Evolutionary conservation across 1,139 yeast genomes (phyloP), one percentile per base, ranked within the genome.

Genomic region (Tardiomyces depauwii): DNA sequence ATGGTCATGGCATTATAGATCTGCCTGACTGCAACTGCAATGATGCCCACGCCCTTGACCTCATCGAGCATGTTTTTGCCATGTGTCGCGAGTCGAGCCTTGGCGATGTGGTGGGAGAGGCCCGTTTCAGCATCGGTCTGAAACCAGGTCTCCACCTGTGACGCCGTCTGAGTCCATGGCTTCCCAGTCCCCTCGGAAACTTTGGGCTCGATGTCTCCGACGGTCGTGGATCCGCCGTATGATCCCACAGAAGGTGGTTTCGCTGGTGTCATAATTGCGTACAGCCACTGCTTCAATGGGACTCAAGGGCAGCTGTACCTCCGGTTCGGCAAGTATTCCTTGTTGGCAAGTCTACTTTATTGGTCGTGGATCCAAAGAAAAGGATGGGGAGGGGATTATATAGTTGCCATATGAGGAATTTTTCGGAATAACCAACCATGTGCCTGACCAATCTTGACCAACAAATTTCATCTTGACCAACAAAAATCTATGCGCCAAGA

Each of bases 1-100:
- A 84, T 65, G 42, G 82, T 80, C 93, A 84, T 83, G 43, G 93
- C 93, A 58, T 84, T 84, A 63, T 81, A 80, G 1, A 80, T 69
- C 59, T 84, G 94, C 52, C 81, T 82, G 46, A 83, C 70, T 42
- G 83, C 57, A 43, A 84, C 83, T 50, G 70, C 69, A 32, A 72
- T 51, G 43, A 77, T 62, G n/a, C 85, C 77, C 48, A 82, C 74
- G 41, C 73, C 73, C 38, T 70, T 71, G 42, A 73, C 83, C 40
- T 77, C 81, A 18, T 87, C 88, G 12, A 82, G 68, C 25, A 68
- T 67, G 61, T 84, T 84, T 33, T 67, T 69, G 6, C 93, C 94
- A 59, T 74, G 70, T 33, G 57, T 50, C 2, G 52, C 53, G 2
- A 66, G 55, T 2, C 72, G 53, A 7, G 56, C 48, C 2, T 53